These are phyloP conservation scores for Luffa acutangula DNA, from an alignment of 306 rosid genomes.

Conservation along the genomic window DNA sequence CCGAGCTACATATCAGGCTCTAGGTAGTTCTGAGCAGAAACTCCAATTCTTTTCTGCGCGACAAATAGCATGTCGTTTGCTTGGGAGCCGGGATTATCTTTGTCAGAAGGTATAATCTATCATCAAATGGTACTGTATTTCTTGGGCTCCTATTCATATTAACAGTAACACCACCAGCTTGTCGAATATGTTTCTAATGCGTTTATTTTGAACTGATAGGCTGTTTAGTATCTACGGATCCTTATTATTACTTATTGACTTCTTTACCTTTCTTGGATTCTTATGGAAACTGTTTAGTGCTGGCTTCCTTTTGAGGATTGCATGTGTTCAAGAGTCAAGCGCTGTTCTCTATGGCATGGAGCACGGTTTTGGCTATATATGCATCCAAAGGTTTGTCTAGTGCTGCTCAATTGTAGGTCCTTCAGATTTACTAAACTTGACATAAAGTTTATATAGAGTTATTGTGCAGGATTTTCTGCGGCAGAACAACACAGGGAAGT, in stretches of 20 bases:
- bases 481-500: conserved; percentile 89
- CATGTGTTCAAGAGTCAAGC: conserved; percentile 56
- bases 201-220: background rate
- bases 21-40: conserved; percentile 68
- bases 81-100: conserved; percentile 87
- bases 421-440: background rate
- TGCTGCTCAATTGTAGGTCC: background rate
- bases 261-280: background rate
- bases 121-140: background rate
- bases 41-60: conserved; percentile 75
- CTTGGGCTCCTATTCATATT: background rate
- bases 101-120: conserved; percentile 64
- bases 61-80: conserved; percentile 88
- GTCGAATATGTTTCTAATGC: background rate
- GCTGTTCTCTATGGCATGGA: conserved; percentile 46
- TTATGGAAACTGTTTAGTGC: conserved; percentile 37
- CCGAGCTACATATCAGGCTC: conserved; percentile 63
- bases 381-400: conserved; percentile 78
- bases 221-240: background rate
- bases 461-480: conserved; percentile 69
- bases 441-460: background rate
- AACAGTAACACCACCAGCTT: background rate
- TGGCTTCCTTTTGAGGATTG: conserved; percentile 92
- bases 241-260: background rate
- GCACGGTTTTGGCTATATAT: conserved; percentile 82